Evolutionary conservation across 768 basidiomycete species (phyloP).

Genomic region (Hypholoma sublateritium): DNA sequence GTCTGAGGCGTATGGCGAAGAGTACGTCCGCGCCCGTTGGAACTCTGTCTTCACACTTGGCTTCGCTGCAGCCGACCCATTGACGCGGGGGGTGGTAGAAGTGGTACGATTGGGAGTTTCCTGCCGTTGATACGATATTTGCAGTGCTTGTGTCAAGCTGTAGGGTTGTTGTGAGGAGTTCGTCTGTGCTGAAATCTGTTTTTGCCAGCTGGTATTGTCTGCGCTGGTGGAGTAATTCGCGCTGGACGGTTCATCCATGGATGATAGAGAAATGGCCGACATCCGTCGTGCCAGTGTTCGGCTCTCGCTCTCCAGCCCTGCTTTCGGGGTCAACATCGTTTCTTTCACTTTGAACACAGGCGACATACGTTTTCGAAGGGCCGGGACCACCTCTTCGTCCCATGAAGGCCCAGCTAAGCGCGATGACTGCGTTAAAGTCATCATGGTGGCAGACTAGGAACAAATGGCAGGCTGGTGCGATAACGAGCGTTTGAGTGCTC

Average conservation of each 20-base stretch:
- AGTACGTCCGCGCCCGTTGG: conserved; percentile 64
- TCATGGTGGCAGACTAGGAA: conserved; percentile 13
- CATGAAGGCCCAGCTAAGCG: conserved; percentile 54
- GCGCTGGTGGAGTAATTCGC: conserved; percentile 22
- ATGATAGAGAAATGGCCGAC: conserved; percentile 27
- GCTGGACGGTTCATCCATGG: conserved; percentile 13
- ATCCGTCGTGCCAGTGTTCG: conserved; percentile 49
- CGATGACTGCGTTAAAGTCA: conserved; percentile 46
- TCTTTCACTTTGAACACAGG: not conserved
- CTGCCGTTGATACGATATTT: conserved; percentile 16
- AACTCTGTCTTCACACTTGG: conserved; percentile 24
- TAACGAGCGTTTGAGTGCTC: not conserved
- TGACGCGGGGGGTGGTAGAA: conserved; percentile 24
- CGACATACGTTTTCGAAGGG: conserved; percentile 72
- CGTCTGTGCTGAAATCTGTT: conserved; percentile 8
- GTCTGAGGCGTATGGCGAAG: conserved; percentile 56
- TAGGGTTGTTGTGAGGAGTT: conserved; percentile 9
- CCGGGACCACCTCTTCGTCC: conserved; percentile 83
- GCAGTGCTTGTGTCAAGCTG: conserved; percentile 7
- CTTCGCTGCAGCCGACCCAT: conserved; percentile 27
- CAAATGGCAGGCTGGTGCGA: not conserved
- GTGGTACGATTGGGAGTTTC: conserved; percentile 18
- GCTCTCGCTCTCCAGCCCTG: conserved; percentile 82
- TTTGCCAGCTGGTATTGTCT: conserved; percentile 12
- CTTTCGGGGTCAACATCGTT: conserved; percentile 5